Base-by-base conservation (phyloP, 2,329 filamentous ascomycete species). In the Claviceps monticola region DNA sequence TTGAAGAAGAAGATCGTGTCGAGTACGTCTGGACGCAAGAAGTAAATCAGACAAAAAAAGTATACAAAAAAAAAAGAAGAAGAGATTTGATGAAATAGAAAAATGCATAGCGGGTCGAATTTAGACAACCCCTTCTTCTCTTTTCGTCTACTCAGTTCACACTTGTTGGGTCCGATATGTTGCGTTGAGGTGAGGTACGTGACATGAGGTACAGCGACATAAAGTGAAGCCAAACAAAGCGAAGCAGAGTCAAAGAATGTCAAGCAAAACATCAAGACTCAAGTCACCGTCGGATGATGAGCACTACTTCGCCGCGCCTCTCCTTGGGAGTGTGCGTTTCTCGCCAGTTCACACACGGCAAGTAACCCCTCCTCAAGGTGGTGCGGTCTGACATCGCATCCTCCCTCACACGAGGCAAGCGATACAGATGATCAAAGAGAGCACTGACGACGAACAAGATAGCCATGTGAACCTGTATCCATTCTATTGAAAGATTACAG, bases 1-100 rank as follows among this genome's bases (percentile, higher is more conserved):
- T 58, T 95, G 37, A 98, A 98, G 78, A 97, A 96, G 74, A 87
- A 85, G 65, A 69, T 95, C 53, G 79, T 95, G 26, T 77, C 75
- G 52, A 73, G 73, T 56, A 74, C 76, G 16, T 74, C 79, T 52
- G 73, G 80, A 58, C 80, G 78, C 62, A 84, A 86, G 71, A 83
- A 78, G 65, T 78, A 72, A 51, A 46, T 36, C 39, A 54, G 50
- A 51, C 48, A 39, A 42, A 38, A 53, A 36, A 42, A 36, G 45
- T 51, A 48, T n/a, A 21, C 11, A 26, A 45, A 11, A 39, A 14
- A 36, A 46, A 46, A 19, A 36, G 13, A 17, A 29, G 4, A 29
- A 34, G 4, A 11, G 29, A 11, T 34, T 11, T 11, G 9, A 34
- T 34, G 4, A 11, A 34, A 34, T 34, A 34, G 29, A 34, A 34